phyloP scores from a whole-genome alignment of 2,329 filamentous ascomycete genomes.

The Pseudogymnoascus sp. region DNA sequence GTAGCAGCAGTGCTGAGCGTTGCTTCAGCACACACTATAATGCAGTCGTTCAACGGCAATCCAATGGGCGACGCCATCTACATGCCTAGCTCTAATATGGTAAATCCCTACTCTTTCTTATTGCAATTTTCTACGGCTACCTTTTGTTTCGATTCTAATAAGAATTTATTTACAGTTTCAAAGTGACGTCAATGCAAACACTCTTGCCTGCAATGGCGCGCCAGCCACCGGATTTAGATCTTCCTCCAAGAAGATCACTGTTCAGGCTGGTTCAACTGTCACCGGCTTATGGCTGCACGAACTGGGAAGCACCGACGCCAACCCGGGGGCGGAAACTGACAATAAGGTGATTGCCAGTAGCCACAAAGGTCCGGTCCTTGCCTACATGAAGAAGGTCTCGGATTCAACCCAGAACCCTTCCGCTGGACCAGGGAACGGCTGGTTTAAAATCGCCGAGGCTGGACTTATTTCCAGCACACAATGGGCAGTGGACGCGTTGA shows the following conservation, averaged over 20 bases:
- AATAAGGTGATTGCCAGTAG: constrained; percentile 33
- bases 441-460: constrained; percentile 40
- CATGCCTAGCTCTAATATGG: constrained; percentile 3
- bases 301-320: neutral
- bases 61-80: neutral
- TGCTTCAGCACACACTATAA: constrained; percentile 33
- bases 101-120: neutral
- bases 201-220: neutral
- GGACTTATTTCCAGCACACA: constrained; percentile 16
- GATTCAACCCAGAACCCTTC: constrained; percentile 26
- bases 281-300: neutral
- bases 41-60: neutral
- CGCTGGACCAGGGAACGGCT: constrained; percentile 19
- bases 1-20: constrained; percentile 25
- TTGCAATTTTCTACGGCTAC: neutral
- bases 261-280: neutral
- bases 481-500: constrained; percentile 22
- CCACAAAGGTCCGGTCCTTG: constrained; percentile 38
- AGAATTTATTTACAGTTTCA: neutral
- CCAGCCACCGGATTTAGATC: neutral
- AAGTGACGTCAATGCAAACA: neutral
- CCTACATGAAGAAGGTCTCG: constrained; percentile 38
- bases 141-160: neutral
- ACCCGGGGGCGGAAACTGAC: neutral
- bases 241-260: constrained; percentile 1